Evolutionary conservation across 441 rosid genomes (phyloP).

Genomic region (Populus hybrid): DNA sequence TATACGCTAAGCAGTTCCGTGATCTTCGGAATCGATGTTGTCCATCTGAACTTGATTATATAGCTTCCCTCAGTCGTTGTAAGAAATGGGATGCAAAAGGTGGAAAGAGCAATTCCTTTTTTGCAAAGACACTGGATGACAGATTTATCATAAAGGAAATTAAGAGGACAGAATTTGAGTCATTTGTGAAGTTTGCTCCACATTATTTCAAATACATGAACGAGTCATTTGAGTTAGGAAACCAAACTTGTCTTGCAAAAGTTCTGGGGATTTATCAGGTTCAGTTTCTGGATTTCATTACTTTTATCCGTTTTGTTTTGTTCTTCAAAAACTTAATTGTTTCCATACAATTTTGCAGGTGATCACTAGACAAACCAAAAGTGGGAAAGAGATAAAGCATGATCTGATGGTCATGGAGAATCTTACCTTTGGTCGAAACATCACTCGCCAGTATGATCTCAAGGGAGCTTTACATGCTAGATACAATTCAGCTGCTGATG

Average conservation of each 20-base stretch:
- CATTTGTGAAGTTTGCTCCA: slow-evolving; percentile 82
- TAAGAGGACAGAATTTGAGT: slow-evolving; percentile 87
- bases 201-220: slow-evolving; percentile 84
- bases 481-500: slow-evolving; percentile 48
- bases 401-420: slow-evolving; percentile 99
- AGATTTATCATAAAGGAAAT: slow-evolving; percentile 94
- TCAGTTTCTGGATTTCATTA: slow-evolving; percentile 9
- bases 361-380: slow-evolving; percentile 62
- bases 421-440: slow-evolving; percentile 68
- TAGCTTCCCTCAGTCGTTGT: slow-evolving; percentile 89
- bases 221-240: slow-evolving; percentile 65
- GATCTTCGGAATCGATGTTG: slow-evolving; percentile 69
- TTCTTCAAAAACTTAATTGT: slow-evolving; percentile 10
- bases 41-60: slow-evolving; percentile 76
- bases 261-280: slow-evolving; percentile 98
- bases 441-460: slow-evolving; percentile 88
- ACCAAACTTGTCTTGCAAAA: slow-evolving; percentile 96
- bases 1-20: slow-evolving; percentile 74
- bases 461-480: slow-evolving; percentile 94
- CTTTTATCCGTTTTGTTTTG: neutral
- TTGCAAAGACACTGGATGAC: slow-evolving; percentile 87
- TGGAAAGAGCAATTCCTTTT: slow-evolving; percentile 89
- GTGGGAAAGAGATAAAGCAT: slow-evolving; percentile 74
- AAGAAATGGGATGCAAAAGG: slow-evolving; percentile 96
- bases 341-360: slow-evolving; percentile 51